Evolutionary conservation across 192 early-diverging fungal genomes (phyloP).

Genomic region (Coemansia reversa): DNA sequence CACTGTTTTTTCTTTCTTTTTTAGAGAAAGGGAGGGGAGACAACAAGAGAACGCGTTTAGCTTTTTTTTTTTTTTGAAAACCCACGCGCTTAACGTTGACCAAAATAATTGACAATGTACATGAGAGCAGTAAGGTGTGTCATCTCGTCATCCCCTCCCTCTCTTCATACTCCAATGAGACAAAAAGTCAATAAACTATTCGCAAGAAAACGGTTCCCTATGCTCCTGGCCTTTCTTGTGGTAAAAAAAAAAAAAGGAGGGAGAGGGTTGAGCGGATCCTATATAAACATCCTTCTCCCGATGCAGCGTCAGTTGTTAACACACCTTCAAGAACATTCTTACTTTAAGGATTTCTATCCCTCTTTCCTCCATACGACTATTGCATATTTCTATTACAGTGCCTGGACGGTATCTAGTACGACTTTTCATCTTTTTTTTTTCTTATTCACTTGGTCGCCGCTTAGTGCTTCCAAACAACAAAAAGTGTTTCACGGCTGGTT

Average conservation of each 20-base stretch:
- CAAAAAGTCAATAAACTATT: neutral
- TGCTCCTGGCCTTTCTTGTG: neutral
- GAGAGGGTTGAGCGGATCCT: neutral
- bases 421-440: slow-evolving; percentile 4
- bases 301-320: neutral
- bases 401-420: neutral
- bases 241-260: neutral
- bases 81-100: neutral
- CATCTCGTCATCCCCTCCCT: neutral
- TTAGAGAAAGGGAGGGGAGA: neutral
- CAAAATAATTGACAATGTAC: neutral
- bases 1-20: neutral
- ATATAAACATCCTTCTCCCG: neutral
- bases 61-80: neutral
- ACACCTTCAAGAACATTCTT: neutral
- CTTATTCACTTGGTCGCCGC: neutral
- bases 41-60: neutral
- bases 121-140: neutral
- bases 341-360: neutral
- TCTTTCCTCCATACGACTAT: neutral
- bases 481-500: neutral
- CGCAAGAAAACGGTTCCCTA: neutral
- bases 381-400: neutral
- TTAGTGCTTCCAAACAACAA: slow-evolving; percentile 2
- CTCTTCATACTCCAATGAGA: neutral